A percentile compares a stretch with the other conserved stretches of the same genome.
phyloP scores from a whole-genome alignment of 1,284 basidiomycete genomes.

The Leccinum subrobustum region DNA sequence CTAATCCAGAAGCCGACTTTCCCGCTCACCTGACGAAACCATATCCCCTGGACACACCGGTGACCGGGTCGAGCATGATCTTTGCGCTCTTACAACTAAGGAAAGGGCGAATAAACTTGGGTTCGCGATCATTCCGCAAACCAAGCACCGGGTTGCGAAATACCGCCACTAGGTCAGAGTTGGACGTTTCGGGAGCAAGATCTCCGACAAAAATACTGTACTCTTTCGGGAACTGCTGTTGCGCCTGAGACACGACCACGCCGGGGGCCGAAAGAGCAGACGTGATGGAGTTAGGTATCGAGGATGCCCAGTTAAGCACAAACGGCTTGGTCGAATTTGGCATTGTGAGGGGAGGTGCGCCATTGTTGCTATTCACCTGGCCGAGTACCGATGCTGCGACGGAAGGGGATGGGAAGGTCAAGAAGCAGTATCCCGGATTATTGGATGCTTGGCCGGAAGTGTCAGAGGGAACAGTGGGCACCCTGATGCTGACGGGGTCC shows the following conservation, averaged over 20 bases:
- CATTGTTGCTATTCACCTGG: conserved; percentile 55
- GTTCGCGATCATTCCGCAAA: conserved; percentile 75
- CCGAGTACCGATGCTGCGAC: conserved; percentile 71
- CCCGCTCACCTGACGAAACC: conserved; percentile 77
- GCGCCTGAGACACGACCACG: conserved; percentile 35
- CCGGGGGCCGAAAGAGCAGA: conserved; percentile 39
- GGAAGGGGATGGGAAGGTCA: conserved; percentile 74
- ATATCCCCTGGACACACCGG: conserved; percentile 86
- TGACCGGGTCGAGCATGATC: conserved; percentile 88
- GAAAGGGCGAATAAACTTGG: conserved; percentile 84
- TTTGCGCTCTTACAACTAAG: conserved; percentile 89
- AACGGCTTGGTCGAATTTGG: conserved; percentile 77
- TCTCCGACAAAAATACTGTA: conserved; percentile 92
- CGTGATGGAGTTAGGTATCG: conserved; percentile 46
- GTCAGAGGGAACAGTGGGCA: conserved; percentile 64
- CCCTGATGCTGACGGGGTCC: conserved; percentile 70
- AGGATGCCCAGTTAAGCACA: conserved; percentile 79
- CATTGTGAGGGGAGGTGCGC: conserved; percentile 60
- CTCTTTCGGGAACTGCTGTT: conserved; percentile 72
- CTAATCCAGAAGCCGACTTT: neutral
- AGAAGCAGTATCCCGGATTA: conserved; percentile 82
- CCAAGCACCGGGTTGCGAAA: conserved; percentile 83
- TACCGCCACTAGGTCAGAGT: conserved; percentile 86
- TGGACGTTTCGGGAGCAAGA: conserved; percentile 85
- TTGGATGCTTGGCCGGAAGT: conserved; percentile 65